Base-by-base conservation (phyloP, 164 flowering plant species). In the Nymphaea thermarum region DNA sequence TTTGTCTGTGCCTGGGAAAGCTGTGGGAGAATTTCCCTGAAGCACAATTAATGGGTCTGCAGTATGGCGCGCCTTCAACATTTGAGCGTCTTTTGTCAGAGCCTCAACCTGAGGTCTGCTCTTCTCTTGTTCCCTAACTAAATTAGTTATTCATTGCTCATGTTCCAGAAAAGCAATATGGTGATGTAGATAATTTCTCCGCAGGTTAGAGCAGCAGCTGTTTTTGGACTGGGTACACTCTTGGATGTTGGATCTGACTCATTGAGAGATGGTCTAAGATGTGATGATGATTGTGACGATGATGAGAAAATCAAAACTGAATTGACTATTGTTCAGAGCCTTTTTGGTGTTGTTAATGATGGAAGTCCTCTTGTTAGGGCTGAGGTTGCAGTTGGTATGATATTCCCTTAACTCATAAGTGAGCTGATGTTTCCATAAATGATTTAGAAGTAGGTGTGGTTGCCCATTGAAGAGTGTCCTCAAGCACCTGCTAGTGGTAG, bases 321-420 rank as follows among this genome's bases (percentile, higher is more conserved):
- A 74, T 74, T 77, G 71, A 77, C 75, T 75, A 88, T 94, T 68
- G 74, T 94, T 62, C 88, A 77, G 75, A 86, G 84, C 79, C 83
- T 94, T 68, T 74, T 90, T 72, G 83, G 68, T 82, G 86, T 85
- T 72, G 86, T 82, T 74, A 83, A 95, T 53, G 99, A 94, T 82
- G 99, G 99, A 76, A 91, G 97, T 68, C 97, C 97, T 10, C 77
- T 94, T 53, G 99, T 94, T 66, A 84, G 99, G 76, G 88, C 91
- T 15, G 97, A 94, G 82, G 88, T 88, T 73, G 95, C 96, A 73
- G 89, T 87, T 77, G 99, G 99, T 91, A 84, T 72, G 96, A 76
- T 63, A 65, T 66, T 71, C 63, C 57, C 8, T 51, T 51, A 51
- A 51, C 57, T 51, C 14, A 8, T 51, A 3, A 42, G 8, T 51